These are phyloP conservation scores for Kingdonia uniflora DNA, from an alignment of 164 flowering plant species.

Conservation along the genomic window DNA sequence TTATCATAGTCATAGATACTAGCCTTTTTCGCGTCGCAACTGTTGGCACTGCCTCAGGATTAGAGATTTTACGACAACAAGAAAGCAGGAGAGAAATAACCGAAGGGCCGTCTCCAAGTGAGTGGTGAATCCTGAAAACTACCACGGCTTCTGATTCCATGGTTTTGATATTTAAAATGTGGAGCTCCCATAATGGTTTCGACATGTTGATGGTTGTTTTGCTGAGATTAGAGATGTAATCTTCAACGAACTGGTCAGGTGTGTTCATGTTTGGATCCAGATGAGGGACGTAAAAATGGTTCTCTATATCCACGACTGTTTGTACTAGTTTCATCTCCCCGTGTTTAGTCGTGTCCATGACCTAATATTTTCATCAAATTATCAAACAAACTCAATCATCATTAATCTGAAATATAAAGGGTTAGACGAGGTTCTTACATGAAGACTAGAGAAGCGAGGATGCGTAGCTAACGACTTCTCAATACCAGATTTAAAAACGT, in stretches of 20 bases:
- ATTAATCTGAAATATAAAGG: no score
- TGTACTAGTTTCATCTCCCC: neutral
- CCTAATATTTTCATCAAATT: no score
- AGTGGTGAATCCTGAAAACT: neutral
- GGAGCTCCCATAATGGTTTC: neutral
- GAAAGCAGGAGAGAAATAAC: neutral
- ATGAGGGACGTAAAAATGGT: neutral
- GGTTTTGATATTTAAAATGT: neutral
- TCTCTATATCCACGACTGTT: neutral
- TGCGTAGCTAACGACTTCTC: neutral
- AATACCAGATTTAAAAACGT: neutral
- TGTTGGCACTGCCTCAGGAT: neutral
- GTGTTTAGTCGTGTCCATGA: neutral
- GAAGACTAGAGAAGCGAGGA: constrained; percentile 1
- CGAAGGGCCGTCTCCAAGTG: neutral
- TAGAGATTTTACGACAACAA: neutral
- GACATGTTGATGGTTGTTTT: neutral
- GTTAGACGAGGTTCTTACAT: neutral
- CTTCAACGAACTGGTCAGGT: neutral
- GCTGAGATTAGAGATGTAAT: constrained; percentile 1
- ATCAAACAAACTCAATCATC: no score
- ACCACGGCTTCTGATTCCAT: neutral
- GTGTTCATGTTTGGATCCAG: neutral
- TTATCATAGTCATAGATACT: neutral
- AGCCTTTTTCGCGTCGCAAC: neutral